These are phyloP conservation scores for Aspergillus fumigatus DNA, from an alignment of 2,329 filamentous ascomycete species.

Conservation along the genomic window DNA sequence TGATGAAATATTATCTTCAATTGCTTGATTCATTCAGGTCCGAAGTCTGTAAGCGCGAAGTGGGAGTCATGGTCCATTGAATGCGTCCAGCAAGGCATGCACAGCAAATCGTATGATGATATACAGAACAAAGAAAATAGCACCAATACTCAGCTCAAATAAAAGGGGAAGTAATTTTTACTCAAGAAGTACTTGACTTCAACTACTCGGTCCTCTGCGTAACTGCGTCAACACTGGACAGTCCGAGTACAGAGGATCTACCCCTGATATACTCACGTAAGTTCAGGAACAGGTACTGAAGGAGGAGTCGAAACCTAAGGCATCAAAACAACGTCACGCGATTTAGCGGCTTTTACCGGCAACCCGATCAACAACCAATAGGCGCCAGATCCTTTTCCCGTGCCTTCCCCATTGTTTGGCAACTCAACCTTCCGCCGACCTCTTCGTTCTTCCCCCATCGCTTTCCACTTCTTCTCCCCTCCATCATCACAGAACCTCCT, in stretches of 20 bases:
- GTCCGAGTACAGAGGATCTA: no score
- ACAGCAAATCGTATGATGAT: not conserved
- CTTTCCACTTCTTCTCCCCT: slow-evolving; percentile 16
- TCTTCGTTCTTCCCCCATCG: slow-evolving; percentile 23
- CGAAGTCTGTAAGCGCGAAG: not conserved
- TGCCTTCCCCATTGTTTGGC: slow-evolving; percentile 29
- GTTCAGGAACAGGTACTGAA: not conserved
- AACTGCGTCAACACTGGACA: no score
- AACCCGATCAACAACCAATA: slow-evolving; percentile 29
- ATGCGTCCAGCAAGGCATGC: not conserved
- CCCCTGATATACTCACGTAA: not conserved
- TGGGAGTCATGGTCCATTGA: not conserved
- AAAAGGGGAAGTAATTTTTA: not conserved
- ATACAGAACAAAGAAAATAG: no score
- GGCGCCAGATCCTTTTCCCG: slow-evolving; percentile 25
- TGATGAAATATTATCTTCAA: slow-evolving; percentile 1
- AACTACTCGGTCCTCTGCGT: no score
- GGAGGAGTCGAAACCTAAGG: slow-evolving; percentile 9
- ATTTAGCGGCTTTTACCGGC: slow-evolving; percentile 37
- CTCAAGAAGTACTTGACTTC: not conserved
- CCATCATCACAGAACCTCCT: slow-evolving; percentile 5
- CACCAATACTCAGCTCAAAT: no score
- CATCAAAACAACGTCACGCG: slow-evolving; percentile 25
- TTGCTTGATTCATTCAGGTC: not conserved
- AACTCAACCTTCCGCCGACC: slow-evolving; percentile 19